These are phyloP conservation scores for Blastomyces gilchristii DNA, from an alignment of 2,329 filamentous ascomycete species.

Conservation along the genomic window DNA sequence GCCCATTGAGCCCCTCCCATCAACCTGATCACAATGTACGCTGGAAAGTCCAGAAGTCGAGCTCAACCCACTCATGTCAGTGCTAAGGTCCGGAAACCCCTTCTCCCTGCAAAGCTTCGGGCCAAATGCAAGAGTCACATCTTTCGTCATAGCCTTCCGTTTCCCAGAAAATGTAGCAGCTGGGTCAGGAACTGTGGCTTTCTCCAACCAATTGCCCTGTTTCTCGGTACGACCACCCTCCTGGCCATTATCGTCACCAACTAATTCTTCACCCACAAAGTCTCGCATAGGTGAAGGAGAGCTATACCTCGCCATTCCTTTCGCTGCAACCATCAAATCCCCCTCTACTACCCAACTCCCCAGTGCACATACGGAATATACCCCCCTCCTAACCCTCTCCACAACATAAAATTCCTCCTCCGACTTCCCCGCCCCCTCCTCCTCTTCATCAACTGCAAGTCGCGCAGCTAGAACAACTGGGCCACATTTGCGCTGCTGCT, in stretches of 20 bases:
- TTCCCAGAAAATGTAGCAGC: slow-evolving; percentile 18
- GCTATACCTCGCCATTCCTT: slow-evolving; percentile 14
- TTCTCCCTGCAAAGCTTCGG: neutral
- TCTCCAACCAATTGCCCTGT: slow-evolving; percentile 26
- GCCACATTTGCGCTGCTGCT: slow-evolving; percentile 13
- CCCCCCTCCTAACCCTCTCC: slow-evolving; percentile 30
- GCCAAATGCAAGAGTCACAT: slow-evolving; percentile 27
- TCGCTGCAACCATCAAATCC: slow-evolving; percentile 30
- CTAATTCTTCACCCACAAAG: neutral
- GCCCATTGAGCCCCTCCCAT: neutral
- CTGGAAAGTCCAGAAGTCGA: neutral
- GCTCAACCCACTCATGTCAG: neutral
- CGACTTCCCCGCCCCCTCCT: neutral
- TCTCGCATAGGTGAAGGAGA: neutral
- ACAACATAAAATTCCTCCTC: slow-evolving; percentile 29
- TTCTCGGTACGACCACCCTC: slow-evolving; percentile 8
- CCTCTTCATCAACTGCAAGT: slow-evolving; percentile 12
- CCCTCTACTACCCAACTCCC: slow-evolving; percentile 28
- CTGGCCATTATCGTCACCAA: neutral
- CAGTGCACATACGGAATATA: slow-evolving; percentile 33
- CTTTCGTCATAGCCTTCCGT: slow-evolving; percentile 18
- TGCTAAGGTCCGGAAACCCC: neutral
- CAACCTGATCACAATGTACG: neutral
- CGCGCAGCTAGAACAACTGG: slow-evolving; percentile 28
- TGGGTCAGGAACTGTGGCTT: slow-evolving; percentile 26